These are phyloP conservation scores for Cladosporium austrohemisphaericum DNA, from an alignment of 2,329 filamentous ascomycete species.

Conservation along the genomic window DNA sequence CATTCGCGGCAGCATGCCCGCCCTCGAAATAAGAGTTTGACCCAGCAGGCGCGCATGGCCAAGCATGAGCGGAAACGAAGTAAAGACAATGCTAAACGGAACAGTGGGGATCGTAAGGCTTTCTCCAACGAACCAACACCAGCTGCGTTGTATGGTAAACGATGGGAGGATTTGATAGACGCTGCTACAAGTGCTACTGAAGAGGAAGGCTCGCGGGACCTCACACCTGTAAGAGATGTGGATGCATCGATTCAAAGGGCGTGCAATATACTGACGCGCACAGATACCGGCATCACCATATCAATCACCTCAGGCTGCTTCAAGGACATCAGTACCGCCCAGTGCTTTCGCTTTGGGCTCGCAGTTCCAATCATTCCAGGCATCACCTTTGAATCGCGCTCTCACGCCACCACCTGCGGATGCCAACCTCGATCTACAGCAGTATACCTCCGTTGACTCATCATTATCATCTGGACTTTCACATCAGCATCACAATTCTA, in stretches of 20 bases:
- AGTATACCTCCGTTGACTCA: conserved; percentile 87
- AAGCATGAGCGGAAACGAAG: conserved; percentile 81
- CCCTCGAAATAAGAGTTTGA: conserved; percentile 80
- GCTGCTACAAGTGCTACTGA: conserved; percentile 90
- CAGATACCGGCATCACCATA: conserved; percentile 50
- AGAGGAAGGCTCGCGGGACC: conserved; percentile 76
- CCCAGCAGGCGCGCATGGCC: conserved; percentile 69
- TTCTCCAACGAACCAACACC: conserved; percentile 81
- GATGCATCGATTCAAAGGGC: not conserved
- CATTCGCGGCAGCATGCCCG: conserved; percentile 61
- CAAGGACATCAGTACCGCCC: conserved; percentile 59
- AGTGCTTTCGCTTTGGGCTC: conserved; percentile 44
- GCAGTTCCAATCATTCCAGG: conserved; percentile 68
- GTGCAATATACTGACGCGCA: conserved; percentile 2
- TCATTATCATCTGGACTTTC: conserved; percentile 36
- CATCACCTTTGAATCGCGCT: conserved; percentile 84
- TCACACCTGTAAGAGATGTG: conserved; percentile 82
- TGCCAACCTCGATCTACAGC: conserved; percentile 50
- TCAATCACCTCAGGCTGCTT: conserved; percentile 48
- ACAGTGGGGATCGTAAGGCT: conserved; percentile 74
- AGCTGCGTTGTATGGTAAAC: conserved; percentile 70
- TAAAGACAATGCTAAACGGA: conserved; percentile 67
- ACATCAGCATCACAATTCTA: conserved; percentile 34
- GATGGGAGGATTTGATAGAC: conserved; percentile 96
- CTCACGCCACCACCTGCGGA: conserved; percentile 70